Evolutionary conservation across 2,329 filamentous ascomycete genomes (phyloP).

Genomic region (Camillea tinctor): DNA sequence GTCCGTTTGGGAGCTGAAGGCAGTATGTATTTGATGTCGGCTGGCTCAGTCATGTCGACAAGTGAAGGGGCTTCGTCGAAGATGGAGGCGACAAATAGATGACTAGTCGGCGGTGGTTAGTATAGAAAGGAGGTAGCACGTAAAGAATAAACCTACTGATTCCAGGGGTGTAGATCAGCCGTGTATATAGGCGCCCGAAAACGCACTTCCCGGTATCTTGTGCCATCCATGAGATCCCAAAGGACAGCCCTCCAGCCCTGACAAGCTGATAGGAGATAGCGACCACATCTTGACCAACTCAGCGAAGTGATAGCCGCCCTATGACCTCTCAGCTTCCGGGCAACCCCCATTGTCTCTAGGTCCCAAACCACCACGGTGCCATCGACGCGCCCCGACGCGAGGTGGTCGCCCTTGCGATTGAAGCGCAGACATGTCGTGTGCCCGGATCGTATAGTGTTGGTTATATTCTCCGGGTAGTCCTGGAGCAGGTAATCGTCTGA

Average conservation of each 20-base stretch:
- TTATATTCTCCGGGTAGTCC: slow-evolving; percentile 89
- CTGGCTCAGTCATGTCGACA: slow-evolving; percentile 71
- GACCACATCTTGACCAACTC: slow-evolving; percentile 90
- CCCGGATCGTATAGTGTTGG: slow-evolving; percentile 75
- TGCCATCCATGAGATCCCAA: slow-evolving; percentile 77
- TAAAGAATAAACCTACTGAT: slow-evolving; percentile 61
- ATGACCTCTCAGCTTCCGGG: slow-evolving; percentile 89
- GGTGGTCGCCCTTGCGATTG: slow-evolving; percentile 89
- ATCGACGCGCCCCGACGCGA: slow-evolving; percentile 91
- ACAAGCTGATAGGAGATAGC: slow-evolving; percentile 87
- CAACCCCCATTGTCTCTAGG: slow-evolving; percentile 94
- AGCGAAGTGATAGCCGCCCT: slow-evolving; percentile 91
- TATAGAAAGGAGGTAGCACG: not conserved
- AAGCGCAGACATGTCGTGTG: slow-evolving; percentile 74
- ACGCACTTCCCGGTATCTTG: slow-evolving; percentile 77
- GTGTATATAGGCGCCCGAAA: slow-evolving; percentile 95
- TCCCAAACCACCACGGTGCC: slow-evolving; percentile 96
- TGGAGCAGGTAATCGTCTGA: slow-evolving; percentile 64
- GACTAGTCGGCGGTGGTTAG: slow-evolving; percentile 46
- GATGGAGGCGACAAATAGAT: slow-evolving; percentile 84
- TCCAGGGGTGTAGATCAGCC: slow-evolving; percentile 88
- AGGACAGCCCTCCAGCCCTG: slow-evolving; percentile 96
- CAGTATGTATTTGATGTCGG: slow-evolving; percentile 72
- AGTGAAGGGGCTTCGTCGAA: slow-evolving; percentile 92
- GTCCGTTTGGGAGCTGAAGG: slow-evolving; percentile 79